Evolutionary conservation across 1,139 yeast genomes (phyloP).

Genomic region (Nadsonia starkeyi-henricii): DNA sequence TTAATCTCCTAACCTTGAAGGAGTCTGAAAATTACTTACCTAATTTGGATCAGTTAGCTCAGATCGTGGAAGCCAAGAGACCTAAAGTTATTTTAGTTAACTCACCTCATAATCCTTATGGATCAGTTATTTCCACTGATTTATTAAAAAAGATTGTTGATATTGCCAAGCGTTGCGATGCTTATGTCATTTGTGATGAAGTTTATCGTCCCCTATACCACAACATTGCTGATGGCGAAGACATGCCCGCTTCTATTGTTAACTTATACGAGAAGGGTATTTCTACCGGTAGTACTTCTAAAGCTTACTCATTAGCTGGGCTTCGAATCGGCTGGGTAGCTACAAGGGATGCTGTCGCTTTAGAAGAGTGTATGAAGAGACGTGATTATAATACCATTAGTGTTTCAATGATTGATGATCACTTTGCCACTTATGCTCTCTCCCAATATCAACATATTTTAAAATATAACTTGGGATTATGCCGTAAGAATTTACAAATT

Average conservation of each 20-base stretch:
- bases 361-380: constrained; percentile 27
- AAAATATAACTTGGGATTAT: constrained; percentile 28
- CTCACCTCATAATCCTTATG: constrained; percentile 46
- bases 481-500: constrained; percentile 26
- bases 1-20: constrained; percentile 26
- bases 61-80: constrained; percentile 21
- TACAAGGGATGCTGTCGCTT: constrained; percentile 22
- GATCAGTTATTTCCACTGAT: constrained; percentile 31
- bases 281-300: constrained; percentile 40
- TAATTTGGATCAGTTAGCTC: constrained; percentile 23
- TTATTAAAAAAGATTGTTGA: constrained; percentile 27
- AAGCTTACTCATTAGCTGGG: constrained; percentile 44
- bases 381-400: constrained; percentile 43
- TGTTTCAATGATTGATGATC: constrained; percentile 36
- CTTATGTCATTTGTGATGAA: constrained; percentile 37
- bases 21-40: constrained; percentile 27
- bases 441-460: constrained; percentile 25
- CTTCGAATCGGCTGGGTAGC: constrained; percentile 43
- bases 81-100: constrained; percentile 37
- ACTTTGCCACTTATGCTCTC: constrained; percentile 34
- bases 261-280: constrained; percentile 33
- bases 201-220: constrained; percentile 44
- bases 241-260: constrained; percentile 30
- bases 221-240: constrained; percentile 17
- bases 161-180: constrained; percentile 26